Percentiles rank a stretch among this genome's conserved stretches.
Conservation (phyloP, 2,329 filamentous ascomycete species). For the Talaromyces sp. region DNA sequence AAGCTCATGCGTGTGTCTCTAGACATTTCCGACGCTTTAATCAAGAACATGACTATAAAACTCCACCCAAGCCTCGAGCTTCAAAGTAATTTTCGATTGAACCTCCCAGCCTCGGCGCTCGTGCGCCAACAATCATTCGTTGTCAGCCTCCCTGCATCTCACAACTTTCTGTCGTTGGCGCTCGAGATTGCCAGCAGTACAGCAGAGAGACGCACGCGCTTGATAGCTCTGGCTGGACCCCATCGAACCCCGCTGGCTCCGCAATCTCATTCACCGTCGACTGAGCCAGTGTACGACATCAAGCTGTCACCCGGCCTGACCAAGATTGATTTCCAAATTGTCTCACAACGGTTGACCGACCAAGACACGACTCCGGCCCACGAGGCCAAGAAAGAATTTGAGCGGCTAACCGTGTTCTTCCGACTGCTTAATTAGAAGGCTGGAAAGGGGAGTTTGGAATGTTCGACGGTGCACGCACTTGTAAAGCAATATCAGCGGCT, state of each 20-base stretch:
- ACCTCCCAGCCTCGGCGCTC: conserved; percentile 60
- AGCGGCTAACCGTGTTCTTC: conserved; percentile 71
- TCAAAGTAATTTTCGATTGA: conserved; percentile 57
- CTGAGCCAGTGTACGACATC: conserved; percentile 69
- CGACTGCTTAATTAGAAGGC: conserved; percentile 54
- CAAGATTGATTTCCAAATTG: conserved; percentile 70
- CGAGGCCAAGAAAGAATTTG: conserved; percentile 60
- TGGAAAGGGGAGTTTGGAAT: background rate
- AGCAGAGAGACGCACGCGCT: conserved; percentile 65
- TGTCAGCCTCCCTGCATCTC: conserved; percentile 61
- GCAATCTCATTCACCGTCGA: conserved; percentile 45
- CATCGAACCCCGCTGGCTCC: conserved; percentile 55
- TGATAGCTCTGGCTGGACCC: conserved; percentile 69
- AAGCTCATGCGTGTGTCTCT: background rate
- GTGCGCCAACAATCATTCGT: conserved; percentile 68
- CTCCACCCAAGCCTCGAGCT: conserved; percentile 64
- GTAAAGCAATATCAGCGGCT: background rate
- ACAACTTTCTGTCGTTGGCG: conserved; percentile 67
- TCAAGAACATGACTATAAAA: conserved; percentile 60
- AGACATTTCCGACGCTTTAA: conserved; percentile 58
- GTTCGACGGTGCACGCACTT: background rate
- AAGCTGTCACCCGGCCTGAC: conserved; percentile 69
- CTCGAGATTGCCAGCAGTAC: conserved; percentile 60
- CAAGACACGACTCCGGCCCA: conserved; percentile 49
- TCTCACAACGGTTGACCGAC: conserved; percentile 61